Conservation (phyloP, 129 eudicot genomes). For the carrot (Daucus carota) region DNA sequence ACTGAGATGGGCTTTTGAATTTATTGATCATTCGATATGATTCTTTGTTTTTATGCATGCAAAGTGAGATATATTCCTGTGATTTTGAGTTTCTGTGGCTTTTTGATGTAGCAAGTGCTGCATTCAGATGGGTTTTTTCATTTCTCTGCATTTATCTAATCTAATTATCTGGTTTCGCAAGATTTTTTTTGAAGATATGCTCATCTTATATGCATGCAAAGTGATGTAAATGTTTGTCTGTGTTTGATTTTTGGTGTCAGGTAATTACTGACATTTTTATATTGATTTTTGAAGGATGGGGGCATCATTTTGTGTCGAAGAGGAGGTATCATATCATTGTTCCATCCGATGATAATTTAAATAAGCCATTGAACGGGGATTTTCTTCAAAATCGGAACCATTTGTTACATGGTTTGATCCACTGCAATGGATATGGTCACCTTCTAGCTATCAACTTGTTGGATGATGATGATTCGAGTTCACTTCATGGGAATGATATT, state of each 20-base stretch:
- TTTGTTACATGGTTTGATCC: slow-evolving; percentile 54
- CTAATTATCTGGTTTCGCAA: not conserved
- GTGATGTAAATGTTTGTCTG: not conserved
- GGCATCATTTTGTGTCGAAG: slow-evolving; percentile 65
- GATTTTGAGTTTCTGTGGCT: not conserved
- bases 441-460: slow-evolving; percentile 39
- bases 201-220: too few relatives aligned
- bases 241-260: not conserved
- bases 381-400: slow-evolving; percentile 26
- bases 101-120: not conserved
- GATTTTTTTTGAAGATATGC: too few relatives aligned
- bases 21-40: too few relatives aligned
- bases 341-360: slow-evolving; percentile 28
- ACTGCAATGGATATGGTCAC: slow-evolving; percentile 78
- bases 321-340: slow-evolving; percentile 57
- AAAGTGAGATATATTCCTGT: not conserved
- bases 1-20: too few relatives aligned
- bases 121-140: not conserved
- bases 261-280: slow-evolving; percentile 7
- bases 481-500: slow-evolving; percentile 26
- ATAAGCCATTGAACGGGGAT: slow-evolving; percentile 29
- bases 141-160: not conserved
- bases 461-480: slow-evolving; percentile 24
- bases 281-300: slow-evolving; percentile 53
- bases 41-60: not conserved